Percentiles rank a stretch among this genome's conserved stretches.
Evolutionary conservation across 257 asterid genomes (phyloP).

Genomic region (Penstemon barbatus): DNA sequence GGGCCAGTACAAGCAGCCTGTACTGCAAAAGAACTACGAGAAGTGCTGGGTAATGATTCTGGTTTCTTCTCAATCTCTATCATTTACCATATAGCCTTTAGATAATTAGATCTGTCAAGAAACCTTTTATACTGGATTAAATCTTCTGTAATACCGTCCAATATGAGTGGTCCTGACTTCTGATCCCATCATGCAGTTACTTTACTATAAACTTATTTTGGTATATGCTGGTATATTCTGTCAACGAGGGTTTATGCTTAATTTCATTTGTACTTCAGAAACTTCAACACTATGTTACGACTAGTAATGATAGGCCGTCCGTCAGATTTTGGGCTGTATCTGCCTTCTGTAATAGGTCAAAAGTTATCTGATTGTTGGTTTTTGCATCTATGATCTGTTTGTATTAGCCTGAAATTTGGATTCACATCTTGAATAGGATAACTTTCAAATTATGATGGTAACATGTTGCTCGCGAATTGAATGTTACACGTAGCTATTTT

Average conservation of each 20-base stretch:
- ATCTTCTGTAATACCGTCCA: background rate
- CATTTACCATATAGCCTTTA: background rate
- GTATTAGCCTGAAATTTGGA: conserved; percentile 1
- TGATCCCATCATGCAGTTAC: background rate
- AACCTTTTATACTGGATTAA: background rate
- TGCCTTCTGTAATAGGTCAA: background rate
- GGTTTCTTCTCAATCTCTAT: conserved; percentile 3
- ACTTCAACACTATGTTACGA: conserved; percentile 7
- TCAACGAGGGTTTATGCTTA: background rate
- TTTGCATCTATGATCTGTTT: background rate
- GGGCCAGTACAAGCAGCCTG: conserved; percentile 98
- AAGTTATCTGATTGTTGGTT: conserved; percentile 11
- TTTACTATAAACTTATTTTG: conserved; percentile 1
- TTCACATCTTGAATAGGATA: background rate
- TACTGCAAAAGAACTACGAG: conserved; percentile 93
- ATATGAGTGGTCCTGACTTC: background rate
- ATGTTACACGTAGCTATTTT: background rate
- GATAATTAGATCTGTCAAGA: background rate
- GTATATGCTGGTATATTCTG: conserved; percentile 1
- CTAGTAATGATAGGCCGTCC: background rate
- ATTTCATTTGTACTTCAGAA: conserved; percentile 19
- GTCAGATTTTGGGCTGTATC: conserved; percentile 9
- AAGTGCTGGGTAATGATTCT: conserved; percentile 62
- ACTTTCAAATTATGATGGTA: background rate
- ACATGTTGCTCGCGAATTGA: background rate